Evolutionary conservation across 768 basidiomycete genomes (phyloP), one percentile per base, ranked within the genome.

Genomic region (Ephemerocybe angulata): DNA sequence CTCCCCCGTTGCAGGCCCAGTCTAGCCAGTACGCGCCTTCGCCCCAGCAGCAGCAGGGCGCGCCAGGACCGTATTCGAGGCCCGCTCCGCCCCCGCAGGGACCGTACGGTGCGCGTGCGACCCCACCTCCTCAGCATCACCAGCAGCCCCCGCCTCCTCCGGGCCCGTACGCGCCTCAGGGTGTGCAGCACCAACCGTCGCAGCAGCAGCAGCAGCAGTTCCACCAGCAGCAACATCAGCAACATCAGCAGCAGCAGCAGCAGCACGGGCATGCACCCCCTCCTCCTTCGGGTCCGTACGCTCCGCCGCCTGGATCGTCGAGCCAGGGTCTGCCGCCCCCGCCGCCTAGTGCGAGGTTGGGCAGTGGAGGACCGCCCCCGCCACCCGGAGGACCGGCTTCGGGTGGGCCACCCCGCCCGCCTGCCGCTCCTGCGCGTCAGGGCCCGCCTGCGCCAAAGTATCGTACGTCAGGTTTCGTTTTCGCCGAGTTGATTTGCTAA

Each of bases 71-170:
- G 29, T 48, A 71, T 19, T 65, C 76, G 33, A 76, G 76, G 37
- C 78, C 76, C 0, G 74, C 75, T 17, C 75, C 78, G 21, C 75
- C 76, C 38, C 54, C 30, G 25, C 61, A 59, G 42, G 57, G 51
- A 41, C 56, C 50, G 6, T 54, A 62, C 54, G 60, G 60, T 11
- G 68, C 70, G 1, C 63, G 61, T 5, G 59, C 70, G n/a, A 72
- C 68, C 4, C 65, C 70, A 24, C 53, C 56, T 31, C 54, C 58
- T 35, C 33, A 35, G 2, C 76, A 76, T 57, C 55, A 65, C 17
- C 72, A 69, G 28, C 72, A 68, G 1, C 72, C 78, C 3, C 77
- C 80, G 2, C 76, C 79, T 13, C 76, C 76, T 17, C 71, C 66
- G 10, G 64, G 62, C 24, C 65, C 61, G 21, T 67, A 66, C 44